phyloP scores from a whole-genome alignment of 495 filamentous ascomycete genomes.

The Penicillium odoratum region DNA sequence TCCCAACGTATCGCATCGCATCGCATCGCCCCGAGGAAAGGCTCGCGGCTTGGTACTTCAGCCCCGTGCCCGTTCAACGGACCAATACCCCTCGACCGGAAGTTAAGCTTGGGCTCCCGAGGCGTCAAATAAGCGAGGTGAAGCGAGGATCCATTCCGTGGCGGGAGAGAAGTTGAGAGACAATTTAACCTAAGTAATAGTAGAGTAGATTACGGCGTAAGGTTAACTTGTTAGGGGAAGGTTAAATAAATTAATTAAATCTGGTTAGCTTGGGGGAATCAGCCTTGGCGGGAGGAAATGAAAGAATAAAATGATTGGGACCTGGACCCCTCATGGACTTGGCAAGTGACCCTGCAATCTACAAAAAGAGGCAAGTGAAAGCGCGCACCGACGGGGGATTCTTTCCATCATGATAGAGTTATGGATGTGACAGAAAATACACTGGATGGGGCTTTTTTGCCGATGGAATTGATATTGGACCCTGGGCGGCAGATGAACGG shows the following conservation, averaged over 20 bases:
- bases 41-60: neutral
- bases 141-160: neutral
- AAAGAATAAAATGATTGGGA: neutral
- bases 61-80: neutral
- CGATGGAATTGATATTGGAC: neutral
- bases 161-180: neutral
- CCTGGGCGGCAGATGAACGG: neutral
- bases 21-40: neutral
- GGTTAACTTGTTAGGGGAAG: neutral
- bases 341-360: constrained; percentile 1
- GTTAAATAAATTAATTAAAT: neutral
- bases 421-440: neutral
- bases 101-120: constrained; percentile 2
- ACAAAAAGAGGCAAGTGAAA: constrained; percentile 1
- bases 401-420: neutral
- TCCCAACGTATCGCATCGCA: too few relatives aligned
- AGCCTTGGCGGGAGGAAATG: neutral
- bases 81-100: neutral
- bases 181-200: neutral
- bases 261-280: neutral
- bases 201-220: too few relatives aligned
- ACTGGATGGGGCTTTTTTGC: neutral
- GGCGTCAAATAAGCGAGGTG: constrained; percentile 1
- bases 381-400: neutral
- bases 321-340: neutral